These are phyloP conservation scores for Ampelomyces quisqualis DNA, from an alignment of 2,329 filamentous ascomycete species.

Conservation along the genomic window DNA sequence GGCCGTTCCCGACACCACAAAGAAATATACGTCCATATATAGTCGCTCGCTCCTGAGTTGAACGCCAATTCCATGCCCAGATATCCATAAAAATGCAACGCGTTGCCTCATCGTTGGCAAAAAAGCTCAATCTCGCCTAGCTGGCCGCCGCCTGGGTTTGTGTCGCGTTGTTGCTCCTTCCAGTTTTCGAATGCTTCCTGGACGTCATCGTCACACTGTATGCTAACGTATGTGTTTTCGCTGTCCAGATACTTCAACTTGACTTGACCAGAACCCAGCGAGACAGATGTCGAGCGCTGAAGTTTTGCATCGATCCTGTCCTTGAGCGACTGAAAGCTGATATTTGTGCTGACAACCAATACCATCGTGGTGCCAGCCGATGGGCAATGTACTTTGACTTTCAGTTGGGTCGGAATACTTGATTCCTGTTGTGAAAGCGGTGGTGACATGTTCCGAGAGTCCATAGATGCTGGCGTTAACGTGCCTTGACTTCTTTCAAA, in stretches of 20 bases:
- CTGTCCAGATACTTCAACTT: constrained; percentile 83
- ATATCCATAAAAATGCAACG: constrained; percentile 2
- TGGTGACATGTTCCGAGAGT: constrained; percentile 44
- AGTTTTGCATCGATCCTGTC: constrained; percentile 97
- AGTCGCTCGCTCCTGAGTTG: neutral
- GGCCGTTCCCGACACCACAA: too few relatives aligned
- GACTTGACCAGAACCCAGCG: constrained; percentile 77
- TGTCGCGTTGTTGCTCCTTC: constrained; percentile 70
- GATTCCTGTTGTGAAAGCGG: constrained; percentile 29
- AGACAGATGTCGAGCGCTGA: constrained; percentile 78
- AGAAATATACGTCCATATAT: neutral
- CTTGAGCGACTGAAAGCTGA: constrained; percentile 87
- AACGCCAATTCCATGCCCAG: constrained; percentile 3
- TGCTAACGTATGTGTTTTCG: constrained; percentile 89
- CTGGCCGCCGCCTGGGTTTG: constrained; percentile 62
- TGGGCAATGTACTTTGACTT: constrained; percentile 87
- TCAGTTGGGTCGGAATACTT: constrained; percentile 71
- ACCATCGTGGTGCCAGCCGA: constrained; percentile 84
- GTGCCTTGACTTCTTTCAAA: constrained; percentile 42
- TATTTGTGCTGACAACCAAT: constrained; percentile 93
- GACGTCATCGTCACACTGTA: constrained; percentile 94
- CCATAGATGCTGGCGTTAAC: constrained; percentile 41
- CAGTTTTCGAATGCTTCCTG: constrained; percentile 94
- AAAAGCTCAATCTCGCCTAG: constrained; percentile 79
- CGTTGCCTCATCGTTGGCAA: constrained; percentile 38